Base-by-base conservation (phyloP, 2,329 filamentous ascomycete species). In the Graphilbum sp. region DNA sequence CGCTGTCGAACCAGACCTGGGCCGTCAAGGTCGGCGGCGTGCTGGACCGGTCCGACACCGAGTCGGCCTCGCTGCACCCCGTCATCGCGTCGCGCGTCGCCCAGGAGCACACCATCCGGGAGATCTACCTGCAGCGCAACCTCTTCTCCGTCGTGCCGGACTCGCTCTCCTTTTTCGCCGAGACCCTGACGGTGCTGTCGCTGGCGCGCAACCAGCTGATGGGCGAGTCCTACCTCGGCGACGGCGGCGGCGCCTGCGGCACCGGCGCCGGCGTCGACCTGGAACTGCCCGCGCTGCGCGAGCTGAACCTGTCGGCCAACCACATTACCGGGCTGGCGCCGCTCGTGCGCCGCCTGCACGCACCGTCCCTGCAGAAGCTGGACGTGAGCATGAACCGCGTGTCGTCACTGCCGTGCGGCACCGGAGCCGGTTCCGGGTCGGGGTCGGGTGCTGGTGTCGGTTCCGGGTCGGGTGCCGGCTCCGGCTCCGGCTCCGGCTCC, bases 301-400 rank as follows among this genome's bases (percentile, higher is more conserved):
- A 87, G 46, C 66, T 96, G 30, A 86, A 80, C 48, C 57, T 96
- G 18, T 66, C 73, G 32, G 71, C 72, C 19, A 88, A 90, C 52
- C 76, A 76, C 34, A 72, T 95, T 42, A 75, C 72, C 0, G 74
- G 74, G 3, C 59, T 95, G 10, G 65, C 69, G 2, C 72, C 79
- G 1, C 59, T 96, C 15, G 66, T 73, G 3, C 58, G 63, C 5
- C 62, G 74, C 45, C 67, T 96, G 5, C 65, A 69, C n/a, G 85
- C 87, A 0, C 85, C 86, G 0, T 64, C 60, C 7, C 66, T 96
- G 7, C 72, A 79, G 38, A 80, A 79, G 47, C 64, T 95, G 2
- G 83, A 96, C 51, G 66, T 92, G 8, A 85, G 80, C 19, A 71
- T 79, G 45, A 96, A 96, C 53, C 75, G 80, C n/a, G 60, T 96